These are phyloP conservation scores for Pythium brachiatum DNA, from an alignment of 352 stramenopile species.

Conservation along the genomic window DNA sequence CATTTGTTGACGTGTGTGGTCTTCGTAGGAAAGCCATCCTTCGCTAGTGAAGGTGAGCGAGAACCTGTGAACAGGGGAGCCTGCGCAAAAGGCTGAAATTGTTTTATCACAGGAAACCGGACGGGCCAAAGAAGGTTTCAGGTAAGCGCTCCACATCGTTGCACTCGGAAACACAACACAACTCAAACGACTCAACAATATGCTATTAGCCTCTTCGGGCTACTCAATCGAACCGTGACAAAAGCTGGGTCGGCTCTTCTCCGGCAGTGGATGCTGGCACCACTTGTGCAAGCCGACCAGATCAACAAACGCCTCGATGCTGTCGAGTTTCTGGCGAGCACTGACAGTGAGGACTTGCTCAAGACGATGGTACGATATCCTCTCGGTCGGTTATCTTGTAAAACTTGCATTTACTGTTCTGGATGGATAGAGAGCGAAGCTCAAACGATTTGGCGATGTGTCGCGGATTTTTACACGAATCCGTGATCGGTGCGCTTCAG, in stretches of 20 bases:
- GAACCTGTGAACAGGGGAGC: background rate
- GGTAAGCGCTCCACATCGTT: slow-evolving; percentile 28
- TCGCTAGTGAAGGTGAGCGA: slow-evolving; percentile 65
- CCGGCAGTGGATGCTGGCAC: slow-evolving; percentile 76
- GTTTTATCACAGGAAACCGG: slow-evolving; percentile 41
- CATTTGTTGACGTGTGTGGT: background rate
- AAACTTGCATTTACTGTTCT: background rate
- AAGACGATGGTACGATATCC: slow-evolving; percentile 43
- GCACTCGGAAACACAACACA: background rate
- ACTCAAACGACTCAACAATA: background rate
- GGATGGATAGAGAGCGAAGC: slow-evolving; percentile 39
- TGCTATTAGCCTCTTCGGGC: slow-evolving; percentile 53
- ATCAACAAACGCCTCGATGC: slow-evolving; percentile 59
- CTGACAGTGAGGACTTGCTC: slow-evolving; percentile 56
- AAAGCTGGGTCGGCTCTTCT: slow-evolving; percentile 59
- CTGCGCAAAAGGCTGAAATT: background rate
- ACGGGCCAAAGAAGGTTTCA: slow-evolving; percentile 85
- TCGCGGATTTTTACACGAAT: slow-evolving; percentile 59
- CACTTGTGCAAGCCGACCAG: slow-evolving; percentile 39
- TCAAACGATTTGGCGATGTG: slow-evolving; percentile 69
- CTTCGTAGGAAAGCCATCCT: slow-evolving; percentile 67
- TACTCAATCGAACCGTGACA: slow-evolving; percentile 80
- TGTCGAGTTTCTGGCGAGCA: slow-evolving; percentile 54
- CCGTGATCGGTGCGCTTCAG: slow-evolving; percentile 58
- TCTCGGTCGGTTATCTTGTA: background rate